A percentile compares a stretch with the other conserved stretches of the same genome.
These are phyloP conservation scores for Eimeria falciformis DNA, from an alignment of 169 alveolate species.

Conservation along the genomic window DNA sequence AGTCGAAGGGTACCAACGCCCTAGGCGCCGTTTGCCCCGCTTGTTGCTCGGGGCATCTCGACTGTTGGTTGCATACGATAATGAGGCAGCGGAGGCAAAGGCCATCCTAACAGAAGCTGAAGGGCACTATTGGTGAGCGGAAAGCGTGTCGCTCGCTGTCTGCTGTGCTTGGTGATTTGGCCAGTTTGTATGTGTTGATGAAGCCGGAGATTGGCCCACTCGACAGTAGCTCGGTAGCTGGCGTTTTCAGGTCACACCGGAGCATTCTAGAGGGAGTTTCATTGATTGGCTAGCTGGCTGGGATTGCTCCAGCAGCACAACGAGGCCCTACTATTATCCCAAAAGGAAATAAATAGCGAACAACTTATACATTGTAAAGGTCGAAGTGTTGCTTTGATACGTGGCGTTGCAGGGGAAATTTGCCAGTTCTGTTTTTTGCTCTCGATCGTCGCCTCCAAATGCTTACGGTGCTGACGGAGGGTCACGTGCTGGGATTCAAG, in stretches of 20 bases:
- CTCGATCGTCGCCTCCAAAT: slow-evolving; percentile 32
- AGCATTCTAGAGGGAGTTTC: background rate
- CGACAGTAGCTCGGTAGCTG: too few species aligned
- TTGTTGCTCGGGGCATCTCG: slow-evolving; percentile 70
- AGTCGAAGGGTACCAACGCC: slow-evolving; percentile 71
- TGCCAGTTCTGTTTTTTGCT: slow-evolving; percentile 62
- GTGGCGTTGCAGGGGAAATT: slow-evolving; percentile 22
- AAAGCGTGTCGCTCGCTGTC: background rate
- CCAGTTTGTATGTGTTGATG: background rate
- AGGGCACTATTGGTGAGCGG: slow-evolving; percentile 76
- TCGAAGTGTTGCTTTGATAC: too few species aligned
- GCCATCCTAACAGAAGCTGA: slow-evolving; percentile 76
- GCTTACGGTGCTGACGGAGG: slow-evolving; percentile 48
- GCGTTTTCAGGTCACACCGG: too few species aligned
- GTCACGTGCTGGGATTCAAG: slow-evolving; percentile 28
- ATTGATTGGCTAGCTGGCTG: background rate
- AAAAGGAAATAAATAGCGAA: too few species aligned
- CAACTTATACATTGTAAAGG: too few species aligned
- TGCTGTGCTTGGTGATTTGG: background rate
- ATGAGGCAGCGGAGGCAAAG: slow-evolving; percentile 73
- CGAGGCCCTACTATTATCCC: too few species aligned
- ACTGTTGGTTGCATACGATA: slow-evolving; percentile 72
- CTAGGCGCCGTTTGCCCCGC: slow-evolving; percentile 78
- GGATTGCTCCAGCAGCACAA: too few species aligned
- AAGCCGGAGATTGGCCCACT: too few species aligned